Base-by-base conservation (phyloP, 169 alveolate genomes). In the Eimeria praecox region DNA sequence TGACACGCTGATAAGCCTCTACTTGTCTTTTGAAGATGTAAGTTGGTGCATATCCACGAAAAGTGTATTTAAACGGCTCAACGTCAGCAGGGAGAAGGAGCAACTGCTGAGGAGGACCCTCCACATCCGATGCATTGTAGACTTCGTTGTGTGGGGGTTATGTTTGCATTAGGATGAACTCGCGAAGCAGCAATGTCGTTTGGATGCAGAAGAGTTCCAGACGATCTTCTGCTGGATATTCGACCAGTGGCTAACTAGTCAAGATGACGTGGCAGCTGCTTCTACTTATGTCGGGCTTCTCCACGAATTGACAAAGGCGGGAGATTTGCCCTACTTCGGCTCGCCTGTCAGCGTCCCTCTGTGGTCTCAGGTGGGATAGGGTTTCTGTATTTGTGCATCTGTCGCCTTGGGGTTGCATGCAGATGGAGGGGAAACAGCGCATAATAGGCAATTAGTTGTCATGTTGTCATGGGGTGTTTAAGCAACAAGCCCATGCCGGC, bases 21-120 rank as follows among this genome's bases (percentile, higher is more conserved):
- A 82, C 44, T 82, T 82, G 73, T 82, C 90, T 38, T 49, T 82
- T 52, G 73, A 82, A 52, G 71, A 82, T 71, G 90, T 82, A 44
- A 52, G 10, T 33, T 2, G 0, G n/a, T 18, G 9, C 69, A 66
- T n/a, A 20, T 52, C 18, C 62, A 52, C 62, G 62, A 12, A 52
- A 52, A 52, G 62, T 52, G 62, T 52, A 52, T 12, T 2, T 52
- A 20, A 20, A 52, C 18, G 9, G 62, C 18, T 52, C 62, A 52
- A 20, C 62, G 62, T 52, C 62, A 1, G 62, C 62, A 52, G 62
- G 18, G 18, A 1, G 62, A 52, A 52, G 62, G 18, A 52, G 62
- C 18, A 12, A 52, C 0, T 20, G 62, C 62, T 52, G 62, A 52
- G 62, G 62, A 52, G 18, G 62, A 52, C 62, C 24, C 62, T n/a